Conservation (phyloP, 2,329 filamentous ascomycete species). For the Purpureocillium lavendulum region DNA sequence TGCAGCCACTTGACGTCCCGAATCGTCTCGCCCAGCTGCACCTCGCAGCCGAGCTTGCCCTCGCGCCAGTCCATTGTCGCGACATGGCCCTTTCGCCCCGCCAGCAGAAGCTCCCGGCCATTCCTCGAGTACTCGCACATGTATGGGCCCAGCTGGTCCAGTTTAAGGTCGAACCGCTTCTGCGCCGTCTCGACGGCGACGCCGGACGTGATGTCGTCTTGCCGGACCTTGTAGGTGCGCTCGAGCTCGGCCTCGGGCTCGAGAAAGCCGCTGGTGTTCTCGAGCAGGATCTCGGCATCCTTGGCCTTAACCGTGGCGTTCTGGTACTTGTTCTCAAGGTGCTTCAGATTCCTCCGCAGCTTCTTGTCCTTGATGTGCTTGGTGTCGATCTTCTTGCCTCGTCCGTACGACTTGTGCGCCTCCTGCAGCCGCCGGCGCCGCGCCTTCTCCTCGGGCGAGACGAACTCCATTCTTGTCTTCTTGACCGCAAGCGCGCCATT, state of each 20-base stretch:
- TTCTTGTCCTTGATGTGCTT: constrained; percentile 83
- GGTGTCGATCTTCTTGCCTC: constrained; percentile 66
- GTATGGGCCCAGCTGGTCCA: constrained; percentile 81
- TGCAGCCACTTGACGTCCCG: constrained; percentile 87
- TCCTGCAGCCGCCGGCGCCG: constrained; percentile 45
- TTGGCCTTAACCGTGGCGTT: constrained; percentile 77
- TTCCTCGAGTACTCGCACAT: constrained; percentile 83
- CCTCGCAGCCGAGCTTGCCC: constrained; percentile 82
- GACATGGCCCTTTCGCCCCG: constrained; percentile 86
- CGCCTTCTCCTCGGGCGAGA: constrained; percentile 41
- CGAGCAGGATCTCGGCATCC: constrained; percentile 89
- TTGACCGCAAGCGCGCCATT: constrained; percentile 47
- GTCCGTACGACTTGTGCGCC: constrained; percentile 73
- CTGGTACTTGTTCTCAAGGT: constrained; percentile 74
- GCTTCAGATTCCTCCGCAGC: constrained; percentile 68
- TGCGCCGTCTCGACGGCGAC: constrained; percentile 79
- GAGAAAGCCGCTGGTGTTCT: constrained; percentile 77
- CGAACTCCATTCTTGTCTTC: constrained; percentile 41
- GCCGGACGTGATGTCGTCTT: constrained; percentile 70
- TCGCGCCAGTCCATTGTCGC: constrained; percentile 95
- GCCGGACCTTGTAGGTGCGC: constrained; percentile 83
- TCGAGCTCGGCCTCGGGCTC: constrained; percentile 86
- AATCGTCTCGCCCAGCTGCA: constrained; percentile 86
- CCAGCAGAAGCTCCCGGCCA: constrained; percentile 76
- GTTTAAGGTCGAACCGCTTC: constrained; percentile 83